phyloP scores from a whole-genome alignment of 2,329 filamentous ascomycete genomes.

The Aspergillus chevalieri region DNA sequence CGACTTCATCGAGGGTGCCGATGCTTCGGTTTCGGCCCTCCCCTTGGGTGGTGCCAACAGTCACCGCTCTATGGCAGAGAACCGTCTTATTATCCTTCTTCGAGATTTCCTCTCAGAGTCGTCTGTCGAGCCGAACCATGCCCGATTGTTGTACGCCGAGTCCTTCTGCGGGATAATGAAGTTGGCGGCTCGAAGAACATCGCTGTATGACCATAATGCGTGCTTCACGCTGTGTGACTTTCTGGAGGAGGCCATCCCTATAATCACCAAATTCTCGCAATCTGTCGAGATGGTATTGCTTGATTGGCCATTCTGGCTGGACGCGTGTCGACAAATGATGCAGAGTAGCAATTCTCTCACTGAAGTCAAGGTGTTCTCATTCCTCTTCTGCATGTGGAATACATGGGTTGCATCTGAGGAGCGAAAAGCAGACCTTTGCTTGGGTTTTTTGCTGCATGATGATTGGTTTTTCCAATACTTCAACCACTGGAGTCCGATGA shows the following conservation, averaged over 20 bases:
- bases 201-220: slow-evolving; percentile 72
- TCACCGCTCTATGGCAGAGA: slow-evolving; percentile 78
- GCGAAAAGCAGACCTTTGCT: slow-evolving; percentile 64
- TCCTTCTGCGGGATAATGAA: slow-evolving; percentile 69
- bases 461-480: slow-evolving; percentile 75
- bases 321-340: slow-evolving; percentile 71
- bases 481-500: slow-evolving; percentile 94
- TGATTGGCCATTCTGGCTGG: slow-evolving; percentile 75
- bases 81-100: slow-evolving; percentile 73
- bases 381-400: slow-evolving; percentile 76
- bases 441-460: slow-evolving; percentile 68
- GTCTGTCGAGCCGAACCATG: slow-evolving; percentile 46
- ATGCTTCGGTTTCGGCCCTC: slow-evolving; percentile 60
- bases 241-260: slow-evolving; percentile 70
- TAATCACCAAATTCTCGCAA: slow-evolving; percentile 57
- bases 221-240: slow-evolving; percentile 91
- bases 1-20: slow-evolving; percentile 57
- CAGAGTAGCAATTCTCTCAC: slow-evolving; percentile 83
- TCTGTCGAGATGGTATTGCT: slow-evolving; percentile 37
- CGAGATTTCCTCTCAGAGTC: slow-evolving; percentile 69
- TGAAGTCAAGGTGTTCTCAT: slow-evolving; percentile 75
- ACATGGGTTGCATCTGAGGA: slow-evolving; percentile 59
- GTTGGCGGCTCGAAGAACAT: slow-evolving; percentile 67
- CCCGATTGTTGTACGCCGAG: slow-evolving; percentile 67
- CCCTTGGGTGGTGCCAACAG: slow-evolving; percentile 63